Percentiles rank a stretch among this genome's conserved stretches.
These are phyloP conservation scores for Jackrogersella multiformis DNA, from an alignment of 495 filamentous ascomycete species.

Conservation along the genomic window DNA sequence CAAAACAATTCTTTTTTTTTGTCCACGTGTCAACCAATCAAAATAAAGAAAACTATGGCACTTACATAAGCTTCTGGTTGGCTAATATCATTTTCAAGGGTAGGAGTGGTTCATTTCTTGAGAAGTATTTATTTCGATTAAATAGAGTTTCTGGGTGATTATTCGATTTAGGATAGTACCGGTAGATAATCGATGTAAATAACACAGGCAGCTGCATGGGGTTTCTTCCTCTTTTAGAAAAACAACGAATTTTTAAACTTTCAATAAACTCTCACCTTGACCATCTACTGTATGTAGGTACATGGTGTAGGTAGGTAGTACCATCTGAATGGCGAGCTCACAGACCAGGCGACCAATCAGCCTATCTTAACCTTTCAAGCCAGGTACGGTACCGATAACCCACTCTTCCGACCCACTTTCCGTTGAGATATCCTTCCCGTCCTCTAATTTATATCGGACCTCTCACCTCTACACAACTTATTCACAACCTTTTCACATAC, in stretches of 20 bases:
- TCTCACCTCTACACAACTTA: constrained; percentile 17
- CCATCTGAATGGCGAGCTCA: not conserved
- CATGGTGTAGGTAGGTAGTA: too few relatives aligned
- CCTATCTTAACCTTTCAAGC: constrained; percentile 5
- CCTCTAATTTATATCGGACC: constrained; percentile 21
- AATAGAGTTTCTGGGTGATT: too few relatives aligned
- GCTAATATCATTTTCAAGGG: not conserved
- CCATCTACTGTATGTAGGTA: too few relatives aligned
- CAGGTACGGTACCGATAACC: not conserved
- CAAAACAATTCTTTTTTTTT: too few relatives aligned
- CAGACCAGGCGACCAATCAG: not conserved
- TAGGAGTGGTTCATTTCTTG: too few relatives aligned
- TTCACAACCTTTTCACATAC: constrained; percentile 9
- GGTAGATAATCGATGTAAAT: too few relatives aligned
- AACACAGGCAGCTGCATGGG: too few relatives aligned
- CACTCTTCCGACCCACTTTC: constrained; percentile 22
- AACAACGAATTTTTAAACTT: not conserved
- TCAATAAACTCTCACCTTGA: not conserved
- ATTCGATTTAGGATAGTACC: too few relatives aligned
- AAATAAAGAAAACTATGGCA: not conserved
- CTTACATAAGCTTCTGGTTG: not conserved
- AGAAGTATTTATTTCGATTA: too few relatives aligned
- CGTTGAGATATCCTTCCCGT: constrained; percentile 11
- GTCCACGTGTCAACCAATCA: not conserved
- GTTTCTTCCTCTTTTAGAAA: not conserved